Conservation (phyloP, 1,284 basidiomycete species). For the Fomitopsis pinicola region DNA sequence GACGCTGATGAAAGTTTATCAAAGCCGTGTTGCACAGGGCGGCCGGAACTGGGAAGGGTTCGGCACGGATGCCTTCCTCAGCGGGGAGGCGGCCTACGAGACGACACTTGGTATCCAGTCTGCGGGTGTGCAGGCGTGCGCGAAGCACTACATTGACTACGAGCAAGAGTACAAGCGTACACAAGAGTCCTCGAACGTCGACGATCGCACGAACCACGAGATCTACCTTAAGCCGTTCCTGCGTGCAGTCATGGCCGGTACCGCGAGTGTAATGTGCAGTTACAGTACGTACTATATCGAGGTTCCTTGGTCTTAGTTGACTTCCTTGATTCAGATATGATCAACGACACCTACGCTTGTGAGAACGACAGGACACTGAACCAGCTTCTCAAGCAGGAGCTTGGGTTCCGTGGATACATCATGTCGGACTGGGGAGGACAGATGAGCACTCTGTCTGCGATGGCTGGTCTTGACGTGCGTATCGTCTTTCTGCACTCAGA, state of each 20-base stretch:
- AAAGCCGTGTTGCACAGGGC: constrained; percentile 47
- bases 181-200: constrained; percentile 57
- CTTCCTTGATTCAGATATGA: constrained; percentile 35
- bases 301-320: background rate
- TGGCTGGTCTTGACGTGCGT: constrained; percentile 66
- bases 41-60: constrained; percentile 89
- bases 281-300: constrained; percentile 38
- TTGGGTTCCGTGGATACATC: constrained; percentile 75
- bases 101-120: constrained; percentile 74
- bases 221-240: constrained; percentile 73
- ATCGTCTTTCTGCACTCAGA: background rate
- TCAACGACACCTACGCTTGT: constrained; percentile 80
- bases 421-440: constrained; percentile 70
- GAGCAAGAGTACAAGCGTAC: constrained; percentile 66
- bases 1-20: background rate
- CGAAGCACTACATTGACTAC: constrained; percentile 76
- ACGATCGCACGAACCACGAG: constrained; percentile 76
- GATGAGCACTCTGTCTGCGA: constrained; percentile 51
- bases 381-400: constrained; percentile 74
- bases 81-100: constrained; percentile 69
- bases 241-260: constrained; percentile 71
- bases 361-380: constrained; percentile 76
- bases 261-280: constrained; percentile 76
- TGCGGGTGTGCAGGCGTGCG: constrained; percentile 71
- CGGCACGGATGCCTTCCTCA: constrained; percentile 72